Base-by-base conservation (phyloP, 2,329 filamentous ascomycete genomes). In the Dactylellina drechsleri region DNA sequence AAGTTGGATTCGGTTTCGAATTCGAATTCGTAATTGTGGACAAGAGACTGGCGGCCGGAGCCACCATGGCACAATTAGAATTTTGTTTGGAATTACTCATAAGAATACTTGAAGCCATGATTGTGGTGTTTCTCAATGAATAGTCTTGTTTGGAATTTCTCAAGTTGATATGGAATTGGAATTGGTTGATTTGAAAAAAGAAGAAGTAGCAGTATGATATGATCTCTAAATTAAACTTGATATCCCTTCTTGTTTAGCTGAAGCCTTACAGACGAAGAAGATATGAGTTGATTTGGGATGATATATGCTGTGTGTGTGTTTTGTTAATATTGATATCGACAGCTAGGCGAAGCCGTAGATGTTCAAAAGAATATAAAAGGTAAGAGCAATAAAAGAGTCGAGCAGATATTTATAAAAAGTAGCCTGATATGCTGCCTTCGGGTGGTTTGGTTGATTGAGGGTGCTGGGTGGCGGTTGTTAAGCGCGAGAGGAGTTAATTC, bases 1-100 rank as follows among this genome's bases (percentile, higher is more conserved):
- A 75, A 75, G 71, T 68, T 75, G 71, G 71, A 75, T 68, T 75
- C 64, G 64, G 45, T 75, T 75, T 75, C 71, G 71, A 75, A 75
- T 75, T 75, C 71, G 71, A 75, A 75, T 68, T 68, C 71, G 64
- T 75, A 75, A 75, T 75, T 75, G 71, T 75, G 71, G 57, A 53
- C 71, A 75, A 64, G 64, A 75, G 59, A 68, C 52, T 53, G 56
- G 64, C 71, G 58, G 54, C 71, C 64, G 58, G 71, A 68, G 71
- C 52, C 71, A 59, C 64, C 66, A 58, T 62, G 41, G 66, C 71
- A 75, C 71, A 75, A 75, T 75, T 75, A 75, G 71, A 75, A 75
- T 75, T 75, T 75, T 45, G 59, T 64, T 75, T 75, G 64, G 58
- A 59, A 64, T 75, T 75, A 75, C 71, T 75, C 71, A 75, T 75